These are phyloP conservation scores for Chlamydomonas incerta DNA, from an alignment of 139 green algal species.

Conservation along the genomic window DNA sequence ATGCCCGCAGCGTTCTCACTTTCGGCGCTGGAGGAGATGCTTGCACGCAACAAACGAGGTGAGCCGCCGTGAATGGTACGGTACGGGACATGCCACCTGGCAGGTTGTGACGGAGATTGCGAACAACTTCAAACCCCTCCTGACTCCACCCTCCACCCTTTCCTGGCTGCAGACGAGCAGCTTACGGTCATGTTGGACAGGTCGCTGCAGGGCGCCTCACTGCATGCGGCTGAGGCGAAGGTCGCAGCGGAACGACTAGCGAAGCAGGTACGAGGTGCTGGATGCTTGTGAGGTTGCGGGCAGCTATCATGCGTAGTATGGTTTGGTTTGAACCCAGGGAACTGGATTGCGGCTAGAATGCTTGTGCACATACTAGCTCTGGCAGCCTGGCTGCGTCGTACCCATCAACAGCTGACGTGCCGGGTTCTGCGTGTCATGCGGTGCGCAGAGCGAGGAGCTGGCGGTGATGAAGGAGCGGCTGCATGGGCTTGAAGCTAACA, in stretches of 20 bases:
- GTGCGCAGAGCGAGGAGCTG: slow-evolving; percentile 17
- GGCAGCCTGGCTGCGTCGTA: too few relatives aligned
- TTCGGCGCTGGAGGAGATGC: slow-evolving; percentile 10
- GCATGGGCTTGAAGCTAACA: background rate
- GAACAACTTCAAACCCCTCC: too few relatives aligned
- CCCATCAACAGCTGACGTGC: too few relatives aligned
- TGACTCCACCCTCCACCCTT: background rate
- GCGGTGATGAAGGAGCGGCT: slow-evolving; percentile 26
- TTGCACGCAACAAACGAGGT: slow-evolving; percentile 31
- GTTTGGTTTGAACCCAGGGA: too few relatives aligned
- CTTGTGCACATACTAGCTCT: too few relatives aligned
- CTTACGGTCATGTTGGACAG: background rate
- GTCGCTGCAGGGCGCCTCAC: background rate
- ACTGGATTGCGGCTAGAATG: too few relatives aligned
- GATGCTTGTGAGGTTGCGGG: too few relatives aligned
- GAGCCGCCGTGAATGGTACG: too few relatives aligned
- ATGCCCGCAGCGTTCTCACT: slow-evolving; percentile 23
- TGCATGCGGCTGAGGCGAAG: slow-evolving; percentile 15
- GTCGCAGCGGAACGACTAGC: background rate
- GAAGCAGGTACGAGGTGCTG: background rate
- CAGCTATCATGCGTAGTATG: too few relatives aligned
- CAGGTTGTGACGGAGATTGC: too few relatives aligned
- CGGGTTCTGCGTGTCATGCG: background rate
- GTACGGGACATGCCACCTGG: too few relatives aligned
- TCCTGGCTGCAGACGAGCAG: background rate